phyloP scores from a whole-genome alignment of 2,329 filamentous ascomycete species.

The Colletotrichum chlorophyti region DNA sequence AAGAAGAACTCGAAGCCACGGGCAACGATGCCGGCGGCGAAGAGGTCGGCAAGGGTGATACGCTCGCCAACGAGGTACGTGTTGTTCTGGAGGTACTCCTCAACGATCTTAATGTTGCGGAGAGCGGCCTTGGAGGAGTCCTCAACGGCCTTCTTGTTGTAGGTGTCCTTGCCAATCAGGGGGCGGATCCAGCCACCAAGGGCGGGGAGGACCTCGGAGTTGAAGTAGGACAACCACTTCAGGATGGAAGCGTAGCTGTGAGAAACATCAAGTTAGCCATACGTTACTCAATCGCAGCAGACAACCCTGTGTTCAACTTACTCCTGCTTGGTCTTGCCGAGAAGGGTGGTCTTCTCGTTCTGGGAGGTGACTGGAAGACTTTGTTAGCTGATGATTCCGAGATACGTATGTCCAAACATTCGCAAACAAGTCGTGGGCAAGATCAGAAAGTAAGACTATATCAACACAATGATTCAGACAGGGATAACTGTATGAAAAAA shows the following conservation, averaged over 20 bases:
- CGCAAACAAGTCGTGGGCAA: slow-evolving; percentile 35
- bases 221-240: slow-evolving; percentile 98
- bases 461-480: slow-evolving; percentile 91
- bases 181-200: slow-evolving; percentile 87
- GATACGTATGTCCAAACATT: slow-evolving; percentile 25
- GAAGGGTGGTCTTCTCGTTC: slow-evolving; percentile 99
- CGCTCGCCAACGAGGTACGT: slow-evolving; percentile 98
- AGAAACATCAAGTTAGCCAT: slow-evolving; percentile 33
- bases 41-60: slow-evolving; percentile 94
- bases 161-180: slow-evolving; percentile 79
- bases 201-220: slow-evolving; percentile 79
- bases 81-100: slow-evolving; percentile 89
- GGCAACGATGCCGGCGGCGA: slow-evolving; percentile 77
- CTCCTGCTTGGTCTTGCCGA: slow-evolving; percentile 99
- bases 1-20: slow-evolving; percentile 95
- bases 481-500: slow-evolving; percentile 93
- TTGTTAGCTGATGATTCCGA: slow-evolving; percentile 38
- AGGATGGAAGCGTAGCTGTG: slow-evolving; percentile 89
- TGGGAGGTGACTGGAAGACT: slow-evolving; percentile 83
- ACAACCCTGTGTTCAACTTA: slow-evolving; percentile 48
- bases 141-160: slow-evolving; percentile 98
- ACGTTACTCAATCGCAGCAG: slow-evolving; percentile 6
- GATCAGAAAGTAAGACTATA: slow-evolving; percentile 84
- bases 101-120: slow-evolving; percentile 75
- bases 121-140: slow-evolving; percentile 74